phyloP scores from a whole-genome alignment of 768 basidiomycete genomes.

The Termitomyces sp. region DNA sequence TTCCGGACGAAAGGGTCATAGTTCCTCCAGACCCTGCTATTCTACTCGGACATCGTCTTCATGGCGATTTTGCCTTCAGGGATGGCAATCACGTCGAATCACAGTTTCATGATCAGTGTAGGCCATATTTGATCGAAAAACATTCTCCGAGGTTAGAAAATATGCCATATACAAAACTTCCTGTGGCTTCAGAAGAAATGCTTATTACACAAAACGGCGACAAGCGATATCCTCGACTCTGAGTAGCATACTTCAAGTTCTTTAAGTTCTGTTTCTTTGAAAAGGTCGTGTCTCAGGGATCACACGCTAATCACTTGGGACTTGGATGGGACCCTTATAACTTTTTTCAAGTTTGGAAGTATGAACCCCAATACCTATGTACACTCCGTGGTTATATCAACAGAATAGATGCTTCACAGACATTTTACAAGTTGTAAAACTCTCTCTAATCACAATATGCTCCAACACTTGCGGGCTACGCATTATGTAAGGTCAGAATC shows the following conservation, averaged over 20 bases:
- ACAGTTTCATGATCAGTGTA: background rate
- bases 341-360: background rate
- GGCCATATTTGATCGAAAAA: background rate
- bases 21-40: constrained; percentile 68
- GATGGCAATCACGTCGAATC: constrained; percentile 5
- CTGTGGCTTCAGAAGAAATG: constrained; percentile 16
- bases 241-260: background rate
- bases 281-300: background rate
- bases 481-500: constrained; percentile 6
- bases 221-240: background rate
- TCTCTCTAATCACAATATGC: constrained; percentile 67
- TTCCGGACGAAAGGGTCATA: constrained; percentile 39
- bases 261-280: background rate
- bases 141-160: background rate
- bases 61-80: constrained; percentile 28
- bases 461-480: constrained; percentile 73
- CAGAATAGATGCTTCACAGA: background rate
- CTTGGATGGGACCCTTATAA: too few species aligned
- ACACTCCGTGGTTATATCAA: background rate
- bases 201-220: constrained; percentile 5
- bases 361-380: background rate
- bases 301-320: background rate
- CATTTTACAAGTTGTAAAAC: constrained; percentile 11
- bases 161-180: constrained; percentile 3
- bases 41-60: constrained; percentile 39